These are phyloP conservation scores for Pleurozium schreberi DNA, from an alignment of 225 moss, liverwort and hornwort species.

Conservation along the genomic window DNA sequence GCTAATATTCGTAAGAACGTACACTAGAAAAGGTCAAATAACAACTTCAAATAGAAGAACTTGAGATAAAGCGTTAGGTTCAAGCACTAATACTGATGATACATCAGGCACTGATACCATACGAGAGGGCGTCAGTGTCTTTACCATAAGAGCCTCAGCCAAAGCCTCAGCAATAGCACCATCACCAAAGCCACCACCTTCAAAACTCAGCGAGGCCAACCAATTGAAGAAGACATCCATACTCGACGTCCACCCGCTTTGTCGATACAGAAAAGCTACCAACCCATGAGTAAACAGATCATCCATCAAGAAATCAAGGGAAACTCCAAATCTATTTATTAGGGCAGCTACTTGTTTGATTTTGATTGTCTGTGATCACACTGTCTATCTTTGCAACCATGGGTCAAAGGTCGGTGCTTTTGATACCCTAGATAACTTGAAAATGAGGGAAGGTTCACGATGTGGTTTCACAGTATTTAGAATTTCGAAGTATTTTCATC, in stretches of 20 bases:
- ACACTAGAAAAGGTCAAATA: neutral
- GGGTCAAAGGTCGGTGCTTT: neutral
- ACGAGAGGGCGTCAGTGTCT: neutral
- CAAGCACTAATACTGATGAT: neutral
- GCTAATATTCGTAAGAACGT: neutral
- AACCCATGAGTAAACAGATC: neutral
- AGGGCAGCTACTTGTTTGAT: neutral
- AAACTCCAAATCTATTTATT: neutral
- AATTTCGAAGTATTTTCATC: neutral
- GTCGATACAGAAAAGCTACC: slow-evolving; percentile 57
- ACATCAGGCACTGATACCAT: neutral
- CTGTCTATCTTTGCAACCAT: neutral
- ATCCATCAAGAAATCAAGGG: neutral
- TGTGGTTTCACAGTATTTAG: neutral
- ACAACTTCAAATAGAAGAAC: neutral
- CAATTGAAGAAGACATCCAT: slow-evolving; percentile 74
- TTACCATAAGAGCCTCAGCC: slow-evolving; percentile 81
- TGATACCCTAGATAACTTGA: neutral
- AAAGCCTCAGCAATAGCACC: slow-evolving; percentile 87
- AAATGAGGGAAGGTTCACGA: neutral
- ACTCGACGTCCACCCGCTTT: slow-evolving; percentile 90
- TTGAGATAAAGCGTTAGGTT: neutral
- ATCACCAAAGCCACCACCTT: slow-evolving; percentile 79
- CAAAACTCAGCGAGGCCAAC: slow-evolving; percentile 65
- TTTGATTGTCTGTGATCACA: neutral